These are phyloP conservation scores for Paspalum notatum DNA, from an alignment of 176 grass and related monocot genomes.

Conservation along the genomic window DNA sequence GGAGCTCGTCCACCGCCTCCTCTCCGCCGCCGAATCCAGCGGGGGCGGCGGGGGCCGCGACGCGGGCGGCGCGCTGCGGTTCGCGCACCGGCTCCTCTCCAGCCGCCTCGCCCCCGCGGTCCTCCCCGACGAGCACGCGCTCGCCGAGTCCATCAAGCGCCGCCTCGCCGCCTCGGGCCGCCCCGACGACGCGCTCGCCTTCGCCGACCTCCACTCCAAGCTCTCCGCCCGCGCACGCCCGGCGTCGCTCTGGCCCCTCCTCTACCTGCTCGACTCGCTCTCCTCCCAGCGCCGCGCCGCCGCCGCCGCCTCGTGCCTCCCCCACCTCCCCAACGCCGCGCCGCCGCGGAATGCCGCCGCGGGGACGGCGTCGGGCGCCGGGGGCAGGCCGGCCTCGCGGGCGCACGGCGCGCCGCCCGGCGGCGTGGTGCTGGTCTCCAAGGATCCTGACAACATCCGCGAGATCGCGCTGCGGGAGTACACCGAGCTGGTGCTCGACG, in stretches of 20 bases:
- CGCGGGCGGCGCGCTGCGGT: slow-evolving; percentile 58
- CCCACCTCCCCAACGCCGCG: slow-evolving; percentile 36
- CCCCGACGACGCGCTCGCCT: slow-evolving; percentile 72
- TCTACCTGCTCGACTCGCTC: slow-evolving; percentile 91
- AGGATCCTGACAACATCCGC: slow-evolving; percentile 85
- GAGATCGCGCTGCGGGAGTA: slow-evolving; percentile 92
- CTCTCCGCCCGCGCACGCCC: slow-evolving; percentile 69
- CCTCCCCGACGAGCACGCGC: slow-evolving; percentile 76
- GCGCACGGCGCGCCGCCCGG: slow-evolving; percentile 47
- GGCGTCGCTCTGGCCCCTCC: slow-evolving; percentile 80
- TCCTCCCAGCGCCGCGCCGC: slow-evolving; percentile 57
- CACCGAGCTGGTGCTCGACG: slow-evolving; percentile 89
- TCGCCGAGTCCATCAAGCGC: slow-evolving; percentile 92
- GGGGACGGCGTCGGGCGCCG: not conserved
- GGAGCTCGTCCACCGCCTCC: slow-evolving; percentile 78
- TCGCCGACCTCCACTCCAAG: slow-evolving; percentile 91
- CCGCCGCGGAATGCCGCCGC: slow-evolving; percentile 20
- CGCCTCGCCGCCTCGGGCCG: slow-evolving; percentile 71
- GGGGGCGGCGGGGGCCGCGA: slow-evolving; percentile 28
- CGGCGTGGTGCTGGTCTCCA: slow-evolving; percentile 78
- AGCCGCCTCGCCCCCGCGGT: slow-evolving; percentile 74
- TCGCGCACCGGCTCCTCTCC: slow-evolving; percentile 75
- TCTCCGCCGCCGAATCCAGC: slow-evolving; percentile 44
- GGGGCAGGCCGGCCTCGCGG: slow-evolving; percentile 29
- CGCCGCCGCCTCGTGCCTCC: slow-evolving; percentile 41